These are phyloP conservation scores for Eucalyptus shirleyi DNA, from an alignment of 345 rosid species.

Conservation along the genomic window DNA sequence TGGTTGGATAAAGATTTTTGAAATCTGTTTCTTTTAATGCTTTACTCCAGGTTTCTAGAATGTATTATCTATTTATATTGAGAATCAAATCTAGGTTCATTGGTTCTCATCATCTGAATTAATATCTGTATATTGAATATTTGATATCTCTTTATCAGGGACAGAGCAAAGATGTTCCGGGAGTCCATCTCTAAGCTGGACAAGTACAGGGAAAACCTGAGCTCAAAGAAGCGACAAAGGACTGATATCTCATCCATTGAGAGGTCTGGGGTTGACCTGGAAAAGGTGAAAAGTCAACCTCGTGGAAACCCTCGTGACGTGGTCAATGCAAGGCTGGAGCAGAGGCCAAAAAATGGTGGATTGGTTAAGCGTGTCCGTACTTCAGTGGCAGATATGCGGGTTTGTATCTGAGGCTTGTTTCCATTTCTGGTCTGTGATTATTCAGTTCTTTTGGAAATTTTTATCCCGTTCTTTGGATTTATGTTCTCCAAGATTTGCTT, in stretches of 20 bases:
- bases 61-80: background rate
- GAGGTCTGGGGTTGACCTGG: conserved; percentile 42
- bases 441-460: background rate
- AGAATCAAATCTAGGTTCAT: background rate
- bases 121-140: background rate
- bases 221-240: conserved; percentile 68
- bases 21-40: background rate
- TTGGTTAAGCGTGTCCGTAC: conserved; percentile 73
- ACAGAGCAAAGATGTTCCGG: conserved; percentile 50
- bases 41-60: background rate
- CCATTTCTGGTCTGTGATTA: background rate
- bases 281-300: conserved; percentile 53
- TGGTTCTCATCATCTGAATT: background rate
- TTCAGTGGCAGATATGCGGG: conserved; percentile 61
- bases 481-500: background rate
- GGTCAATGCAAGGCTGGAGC: conserved; percentile 56
- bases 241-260: conserved; percentile 45
- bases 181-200: conserved; percentile 66
- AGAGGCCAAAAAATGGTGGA: conserved; percentile 62
- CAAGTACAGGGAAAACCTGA: conserved; percentile 49
- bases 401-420: conserved; percentile 18
- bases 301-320: conserved; percentile 48
- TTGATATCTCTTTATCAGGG: conserved; percentile 35
- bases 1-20: background rate
- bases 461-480: background rate